Conservation (phyloP, 805 yeast genomes). For the Saturnispora saitoi region DNA sequence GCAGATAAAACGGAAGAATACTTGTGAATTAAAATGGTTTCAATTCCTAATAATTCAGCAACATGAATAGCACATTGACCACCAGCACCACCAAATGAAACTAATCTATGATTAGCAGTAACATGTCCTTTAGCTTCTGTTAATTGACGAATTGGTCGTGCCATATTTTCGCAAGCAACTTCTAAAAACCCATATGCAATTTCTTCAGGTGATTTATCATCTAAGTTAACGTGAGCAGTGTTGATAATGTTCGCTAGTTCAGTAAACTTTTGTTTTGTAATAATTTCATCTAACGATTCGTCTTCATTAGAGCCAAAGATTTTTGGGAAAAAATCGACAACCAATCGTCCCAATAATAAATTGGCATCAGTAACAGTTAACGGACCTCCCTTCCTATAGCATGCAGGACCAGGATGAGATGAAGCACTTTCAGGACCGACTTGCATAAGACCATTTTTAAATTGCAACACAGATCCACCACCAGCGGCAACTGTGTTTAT, state of each 20-base stretch:
- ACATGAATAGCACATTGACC: slow-evolving; percentile 83
- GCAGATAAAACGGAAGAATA: slow-evolving; percentile 82
- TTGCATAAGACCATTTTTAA: slow-evolving; percentile 63
- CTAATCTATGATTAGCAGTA: slow-evolving; percentile 57
- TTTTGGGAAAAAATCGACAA: slow-evolving; percentile 69
- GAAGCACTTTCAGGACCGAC: slow-evolving; percentile 87
- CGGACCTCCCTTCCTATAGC: slow-evolving; percentile 79
- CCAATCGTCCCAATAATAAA: slow-evolving; percentile 57
- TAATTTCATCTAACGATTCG: slow-evolving; percentile 53
- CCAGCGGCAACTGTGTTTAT: slow-evolving; percentile 82
- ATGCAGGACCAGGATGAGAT: slow-evolving; percentile 86
- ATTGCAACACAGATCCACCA: slow-evolving; percentile 63
- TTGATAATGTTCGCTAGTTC: slow-evolving; percentile 52
- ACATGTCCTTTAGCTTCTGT: slow-evolving; percentile 80
- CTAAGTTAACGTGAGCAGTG: slow-evolving; percentile 34
- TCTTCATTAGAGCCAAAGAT: slow-evolving; percentile 79
- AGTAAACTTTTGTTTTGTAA: slow-evolving; percentile 41
- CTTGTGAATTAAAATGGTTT: slow-evolving; percentile 63
- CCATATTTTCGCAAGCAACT: slow-evolving; percentile 84
- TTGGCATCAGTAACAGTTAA: slow-evolving; percentile 83
- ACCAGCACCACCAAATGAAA: slow-evolving; percentile 90
- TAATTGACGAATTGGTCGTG: slow-evolving; percentile 77
- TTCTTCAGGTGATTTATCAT: slow-evolving; percentile 45
- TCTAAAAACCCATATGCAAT: slow-evolving; percentile 75
- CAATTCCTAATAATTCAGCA: slow-evolving; percentile 62